Base-by-base conservation (phyloP, 148 eudicot species). In the Salicornia ramosissima region DNA sequence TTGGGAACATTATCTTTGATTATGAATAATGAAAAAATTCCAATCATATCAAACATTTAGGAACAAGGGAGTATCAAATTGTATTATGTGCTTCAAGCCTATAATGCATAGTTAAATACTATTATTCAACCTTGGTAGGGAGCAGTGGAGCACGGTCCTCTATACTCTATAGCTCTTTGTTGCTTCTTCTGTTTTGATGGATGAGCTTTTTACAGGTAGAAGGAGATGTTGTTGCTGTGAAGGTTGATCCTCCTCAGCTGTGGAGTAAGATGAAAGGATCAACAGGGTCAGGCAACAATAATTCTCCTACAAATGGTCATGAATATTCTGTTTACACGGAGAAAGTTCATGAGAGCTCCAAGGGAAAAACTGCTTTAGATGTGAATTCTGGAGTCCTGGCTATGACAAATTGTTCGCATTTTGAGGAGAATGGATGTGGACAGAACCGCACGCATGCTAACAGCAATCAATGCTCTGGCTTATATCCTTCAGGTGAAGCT, bases 211-310 rank as follows among this genome's bases (percentile, higher is more conserved):
- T 74, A 74, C 69, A 93, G 98, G 79, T 90, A 22, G 98, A 93
- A 71, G 98, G 98, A 60, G 98, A 93, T 72, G 75, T 80, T 53
- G 96, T 93, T 64, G 95, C 86, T 31, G 77, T 93, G 63, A 82
- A 77, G 81, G 77, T 93, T 74, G 90, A 93, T 77, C 85, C 85
- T 67, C 80, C 87, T 64, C 81, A 74, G 16, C 61, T 71, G 24
- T 93, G 98, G 98, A 76, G 85, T 72, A 90, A 72, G 82, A 86
- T 93, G 96, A 93, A 90, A 83, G 95, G 92, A 49, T 81, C 83
- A 45, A 43, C 26, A 26, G 95, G 80, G 40, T 55, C 77, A 67
- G 60, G 68, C 42, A 76, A 76, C 65, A 74, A 13, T 77, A 45
- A 80, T 74, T 74, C 66, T n/a, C 18, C 71, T 16, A 47, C 46